phyloP scores from a whole-genome alignment of 768 basidiomycete species.

The Calocybe indica region DNA sequence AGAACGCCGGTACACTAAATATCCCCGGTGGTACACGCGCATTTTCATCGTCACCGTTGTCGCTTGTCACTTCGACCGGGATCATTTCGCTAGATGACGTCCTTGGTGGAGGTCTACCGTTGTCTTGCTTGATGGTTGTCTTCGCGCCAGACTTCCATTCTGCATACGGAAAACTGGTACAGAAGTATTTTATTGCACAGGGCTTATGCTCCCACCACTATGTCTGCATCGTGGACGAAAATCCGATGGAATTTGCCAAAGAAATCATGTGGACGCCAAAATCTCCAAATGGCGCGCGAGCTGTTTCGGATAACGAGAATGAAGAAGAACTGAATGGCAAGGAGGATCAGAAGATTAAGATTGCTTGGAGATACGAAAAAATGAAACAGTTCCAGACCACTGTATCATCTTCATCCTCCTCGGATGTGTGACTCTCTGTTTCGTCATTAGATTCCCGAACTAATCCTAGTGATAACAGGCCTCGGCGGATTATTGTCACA shows the following conservation, averaged over 20 bases:
- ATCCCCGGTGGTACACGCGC: slow-evolving; percentile 48
- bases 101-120: slow-evolving; percentile 85
- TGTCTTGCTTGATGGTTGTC: slow-evolving; percentile 67
- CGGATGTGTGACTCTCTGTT: slow-evolving; percentile 34
- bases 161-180: slow-evolving; percentile 77
- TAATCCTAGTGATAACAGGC: slow-evolving; percentile 27
- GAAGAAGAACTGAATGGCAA: slow-evolving; percentile 28
- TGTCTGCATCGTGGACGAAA: slow-evolving; percentile 59
- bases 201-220: slow-evolving; percentile 71
- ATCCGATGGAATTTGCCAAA: slow-evolving; percentile 50
- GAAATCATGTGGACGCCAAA: slow-evolving; percentile 80
- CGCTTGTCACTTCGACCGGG: slow-evolving; percentile 72
- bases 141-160: slow-evolving; percentile 86
- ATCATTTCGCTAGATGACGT: slow-evolving; percentile 93
- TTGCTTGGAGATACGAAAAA: slow-evolving; percentile 95
- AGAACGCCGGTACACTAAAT: slow-evolving; percentile 37
- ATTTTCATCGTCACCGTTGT: slow-evolving; percentile 51
- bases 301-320: slow-evolving; percentile 19
- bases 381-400: slow-evolving; percentile 93
- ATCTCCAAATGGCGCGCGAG: slow-evolving; percentile 10
- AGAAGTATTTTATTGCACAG: slow-evolving; percentile 87
- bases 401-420: slow-evolving; percentile 36
- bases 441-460: slow-evolving; percentile 4
- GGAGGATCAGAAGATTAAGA: slow-evolving; percentile 68
- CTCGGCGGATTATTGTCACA: slow-evolving; percentile 55